Evolutionary conservation across 768 basidiomycete species (phyloP).

Genomic region (Macrolepiota dolichaula): DNA sequence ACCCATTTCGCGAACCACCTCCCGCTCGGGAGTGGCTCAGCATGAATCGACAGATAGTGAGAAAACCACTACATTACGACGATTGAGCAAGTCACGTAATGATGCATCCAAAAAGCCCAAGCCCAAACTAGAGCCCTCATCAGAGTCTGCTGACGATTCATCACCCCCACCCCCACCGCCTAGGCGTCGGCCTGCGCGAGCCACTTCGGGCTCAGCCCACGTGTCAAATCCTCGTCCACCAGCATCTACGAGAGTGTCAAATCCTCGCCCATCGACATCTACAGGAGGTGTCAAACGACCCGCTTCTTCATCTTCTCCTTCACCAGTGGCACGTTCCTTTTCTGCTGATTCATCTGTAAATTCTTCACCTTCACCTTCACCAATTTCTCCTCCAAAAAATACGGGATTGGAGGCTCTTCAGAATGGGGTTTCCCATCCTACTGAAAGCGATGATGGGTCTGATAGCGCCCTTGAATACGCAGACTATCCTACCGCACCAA

Average conservation of each 20-base stretch:
- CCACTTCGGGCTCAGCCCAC: neutral
- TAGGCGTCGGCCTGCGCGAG: neutral
- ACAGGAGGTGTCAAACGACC: neutral
- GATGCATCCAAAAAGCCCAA: neutral
- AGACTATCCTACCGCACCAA: neutral
- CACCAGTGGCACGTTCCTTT: neutral
- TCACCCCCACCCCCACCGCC: neutral
- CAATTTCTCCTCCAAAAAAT: neutral
- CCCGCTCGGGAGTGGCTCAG: neutral
- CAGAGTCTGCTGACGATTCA: neutral
- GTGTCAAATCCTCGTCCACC: neutral
- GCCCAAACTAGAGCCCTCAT: neutral
- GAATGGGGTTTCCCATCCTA: neutral
- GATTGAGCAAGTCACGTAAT: neutral
- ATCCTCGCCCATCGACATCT: neutral
- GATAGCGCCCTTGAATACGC: conserved; percentile 8
- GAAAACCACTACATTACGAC: neutral
- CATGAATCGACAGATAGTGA: neutral
- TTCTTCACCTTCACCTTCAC: neutral
- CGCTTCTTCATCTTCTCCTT: neutral
- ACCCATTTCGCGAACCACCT: neutral
- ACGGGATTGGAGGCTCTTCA: neutral
- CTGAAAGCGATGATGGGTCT: neutral
- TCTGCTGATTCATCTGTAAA: neutral
- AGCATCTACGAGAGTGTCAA: neutral